A percentile compares a stretch with the other conserved stretches of the same genome.
Evolutionary conservation across 1,284 basidiomycete species (phyloP).

Genomic region (Irpex sp.): DNA sequence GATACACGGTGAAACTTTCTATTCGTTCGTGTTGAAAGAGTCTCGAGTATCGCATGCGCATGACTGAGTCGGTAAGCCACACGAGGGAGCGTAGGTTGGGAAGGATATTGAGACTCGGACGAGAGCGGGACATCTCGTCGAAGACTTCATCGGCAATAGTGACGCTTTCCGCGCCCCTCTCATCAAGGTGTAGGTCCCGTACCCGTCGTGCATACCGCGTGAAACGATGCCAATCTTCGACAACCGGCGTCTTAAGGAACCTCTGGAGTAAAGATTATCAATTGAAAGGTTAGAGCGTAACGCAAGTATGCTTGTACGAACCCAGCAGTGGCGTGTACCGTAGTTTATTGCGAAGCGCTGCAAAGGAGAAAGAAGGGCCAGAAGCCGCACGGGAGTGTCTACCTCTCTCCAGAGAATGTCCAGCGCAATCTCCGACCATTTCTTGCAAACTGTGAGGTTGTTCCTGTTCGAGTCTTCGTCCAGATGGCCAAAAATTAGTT

Average conservation of each 20-base stretch:
- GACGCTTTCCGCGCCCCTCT: not conserved
- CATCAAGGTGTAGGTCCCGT: slow-evolving; percentile 28
- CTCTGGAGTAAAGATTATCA: no score
- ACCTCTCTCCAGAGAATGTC: slow-evolving; percentile 27
- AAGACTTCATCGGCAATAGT: slow-evolving; percentile 29
- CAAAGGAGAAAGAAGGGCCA: slow-evolving; percentile 38
- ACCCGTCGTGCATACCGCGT: slow-evolving; percentile 52
- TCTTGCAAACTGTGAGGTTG: slow-evolving; percentile 25
- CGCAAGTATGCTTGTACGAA: not conserved
- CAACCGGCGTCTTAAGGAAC: slow-evolving; percentile 20
- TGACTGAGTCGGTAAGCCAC: slow-evolving; percentile 27
- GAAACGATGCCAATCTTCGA: slow-evolving; percentile 55
- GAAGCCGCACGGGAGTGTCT: slow-evolving; percentile 36
- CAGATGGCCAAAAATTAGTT: slow-evolving; percentile 25
- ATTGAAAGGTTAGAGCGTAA: no score
- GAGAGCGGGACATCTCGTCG: slow-evolving; percentile 52
- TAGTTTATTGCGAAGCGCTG: not conserved
- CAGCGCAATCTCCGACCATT: slow-evolving; percentile 28
- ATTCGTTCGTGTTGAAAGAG: slow-evolving; percentile 43
- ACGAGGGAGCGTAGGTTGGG: slow-evolving; percentile 47
- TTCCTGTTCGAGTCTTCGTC: slow-evolving; percentile 16
- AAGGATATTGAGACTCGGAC: slow-evolving; percentile 46
- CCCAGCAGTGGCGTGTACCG: not conserved
- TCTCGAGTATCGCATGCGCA: slow-evolving; percentile 32
- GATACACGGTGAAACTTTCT: slow-evolving; percentile 27